Percentiles rank a stretch among this genome's conserved stretches.
phyloP scores from a whole-genome alignment of 169 alveolate species.

The Plasmodium knowlesi region DNA sequence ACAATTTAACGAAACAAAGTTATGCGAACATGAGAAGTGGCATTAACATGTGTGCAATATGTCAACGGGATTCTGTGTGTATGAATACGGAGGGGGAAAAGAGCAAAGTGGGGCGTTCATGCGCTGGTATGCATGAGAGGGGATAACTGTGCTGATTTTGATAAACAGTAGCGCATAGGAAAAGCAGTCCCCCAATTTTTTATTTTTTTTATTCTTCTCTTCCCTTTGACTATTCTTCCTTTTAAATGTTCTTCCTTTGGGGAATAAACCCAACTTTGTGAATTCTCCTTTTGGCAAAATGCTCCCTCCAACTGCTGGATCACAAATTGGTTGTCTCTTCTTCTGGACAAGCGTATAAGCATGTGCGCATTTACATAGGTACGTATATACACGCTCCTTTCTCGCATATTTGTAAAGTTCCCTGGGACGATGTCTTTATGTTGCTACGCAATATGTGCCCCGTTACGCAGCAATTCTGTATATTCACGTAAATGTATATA shows the following conservation, averaged over 20 bases:
- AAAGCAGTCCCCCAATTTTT: not conserved
- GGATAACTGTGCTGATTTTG: not conserved
- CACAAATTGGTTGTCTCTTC: not conserved
- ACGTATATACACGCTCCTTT: not conserved
- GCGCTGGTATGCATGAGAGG: not conserved
- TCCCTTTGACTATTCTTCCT: not conserved
- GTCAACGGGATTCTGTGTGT: not conserved
- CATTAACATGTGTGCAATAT: not conserved
- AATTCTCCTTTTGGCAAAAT: not conserved
- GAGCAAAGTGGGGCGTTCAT: not conserved
- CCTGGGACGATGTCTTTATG: conserved; percentile 6
- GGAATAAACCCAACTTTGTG: not conserved
- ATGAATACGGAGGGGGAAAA: not conserved
- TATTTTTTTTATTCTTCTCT: not conserved
- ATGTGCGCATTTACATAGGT: not conserved
- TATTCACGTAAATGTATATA: not conserved
- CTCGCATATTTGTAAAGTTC: not conserved
- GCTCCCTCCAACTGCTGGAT: not conserved
- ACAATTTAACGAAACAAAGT: not conserved
- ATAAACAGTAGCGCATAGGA: not conserved
- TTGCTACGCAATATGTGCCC: conserved; percentile 9
- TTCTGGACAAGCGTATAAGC: not conserved
- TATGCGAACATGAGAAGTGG: not conserved
- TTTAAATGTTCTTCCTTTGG: not conserved
- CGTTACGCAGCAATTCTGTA: not conserved